A percentile compares a stretch with the other conserved stretches of the same genome.
Evolutionary conservation across 2,329 filamentous ascomycete species (phyloP).

Genomic region (Xylaria multiplex): DNA sequence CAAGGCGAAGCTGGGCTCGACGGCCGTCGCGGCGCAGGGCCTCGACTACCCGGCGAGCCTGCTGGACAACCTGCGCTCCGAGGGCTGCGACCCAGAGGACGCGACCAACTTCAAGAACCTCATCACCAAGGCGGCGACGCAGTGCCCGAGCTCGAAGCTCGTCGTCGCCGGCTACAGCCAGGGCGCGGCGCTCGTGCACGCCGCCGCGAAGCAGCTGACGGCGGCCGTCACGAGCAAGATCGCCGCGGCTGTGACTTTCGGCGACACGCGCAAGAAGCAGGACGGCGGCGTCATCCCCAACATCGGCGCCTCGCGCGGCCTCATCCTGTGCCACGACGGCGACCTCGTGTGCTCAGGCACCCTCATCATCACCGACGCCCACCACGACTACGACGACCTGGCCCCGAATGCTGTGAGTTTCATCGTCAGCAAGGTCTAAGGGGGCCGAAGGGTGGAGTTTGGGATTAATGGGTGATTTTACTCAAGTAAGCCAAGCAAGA

Average conservation of each 20-base stretch:
- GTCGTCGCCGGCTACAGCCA: constrained; percentile 56
- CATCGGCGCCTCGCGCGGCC: constrained; percentile 44
- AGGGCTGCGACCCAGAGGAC: constrained; percentile 49
- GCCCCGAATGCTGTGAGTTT: constrained; percentile 33
- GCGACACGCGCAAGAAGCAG: constrained; percentile 54
- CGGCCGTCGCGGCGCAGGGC: constrained; percentile 42
- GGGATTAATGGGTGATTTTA: background rate
- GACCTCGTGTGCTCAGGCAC: constrained; percentile 63
- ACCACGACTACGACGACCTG: constrained; percentile 52
- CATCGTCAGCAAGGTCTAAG: constrained; percentile 32
- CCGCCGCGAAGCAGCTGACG: constrained; percentile 50
- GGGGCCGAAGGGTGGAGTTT: background rate
- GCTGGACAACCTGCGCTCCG: constrained; percentile 40
- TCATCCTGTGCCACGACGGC: constrained; percentile 60
- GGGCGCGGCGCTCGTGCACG: constrained; percentile 58
- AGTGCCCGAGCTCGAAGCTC: constrained; percentile 55
- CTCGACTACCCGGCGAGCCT: constrained; percentile 43
- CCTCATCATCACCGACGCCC: constrained; percentile 52
- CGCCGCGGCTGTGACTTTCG: constrained; percentile 55
- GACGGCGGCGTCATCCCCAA: constrained; percentile 49
- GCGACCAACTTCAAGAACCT: constrained; percentile 50
- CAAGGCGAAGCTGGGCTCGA: constrained; percentile 52
- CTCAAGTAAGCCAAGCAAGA: background rate
- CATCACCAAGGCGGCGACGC: constrained; percentile 48
- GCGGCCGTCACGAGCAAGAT: constrained; percentile 47